Percentiles rank a stretch among this genome's conserved stretches.
Conservation (phyloP, 2,329 filamentous ascomycete genomes). For the Xylariomycetidae sp. region DNA sequence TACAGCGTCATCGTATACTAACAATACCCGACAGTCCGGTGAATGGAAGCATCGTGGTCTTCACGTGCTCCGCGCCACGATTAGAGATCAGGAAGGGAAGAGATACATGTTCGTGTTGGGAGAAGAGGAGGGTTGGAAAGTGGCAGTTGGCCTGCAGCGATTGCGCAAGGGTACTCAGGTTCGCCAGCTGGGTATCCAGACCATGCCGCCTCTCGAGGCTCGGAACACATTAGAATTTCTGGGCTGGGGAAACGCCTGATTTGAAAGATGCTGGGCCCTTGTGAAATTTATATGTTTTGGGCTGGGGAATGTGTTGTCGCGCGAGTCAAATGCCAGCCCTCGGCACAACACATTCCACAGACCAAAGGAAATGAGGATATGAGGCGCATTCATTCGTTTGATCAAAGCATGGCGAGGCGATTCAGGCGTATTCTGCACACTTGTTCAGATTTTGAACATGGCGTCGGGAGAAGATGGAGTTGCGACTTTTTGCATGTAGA, state of each 20-base stretch:
- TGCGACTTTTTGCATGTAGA: slow-evolving; percentile 20
- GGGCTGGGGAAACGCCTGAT: slow-evolving; percentile 51
- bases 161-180: slow-evolving; percentile 57
- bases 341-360: too few relatives aligned
- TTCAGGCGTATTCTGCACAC: slow-evolving; percentile 14
- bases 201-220: slow-evolving; percentile 51
- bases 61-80: slow-evolving; percentile 59
- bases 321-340: too few relatives aligned
- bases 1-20: slow-evolving; percentile 33
- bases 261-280: too few relatives aligned
- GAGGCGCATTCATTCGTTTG: too few relatives aligned
- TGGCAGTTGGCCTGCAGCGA: slow-evolving; percentile 56
- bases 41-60: slow-evolving; percentile 52
- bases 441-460: too few relatives aligned
- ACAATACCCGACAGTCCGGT: slow-evolving; percentile 45
- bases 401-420: slow-evolving; percentile 22
- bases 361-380: too few relatives aligned
- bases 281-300: too few relatives aligned
- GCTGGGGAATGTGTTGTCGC: too few relatives aligned
- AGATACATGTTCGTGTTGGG: slow-evolving; percentile 60
- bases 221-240: slow-evolving; percentile 53
- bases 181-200: slow-evolving; percentile 53
- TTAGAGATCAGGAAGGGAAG: slow-evolving; percentile 63
- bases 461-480: too few relatives aligned
- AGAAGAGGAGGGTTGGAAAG: slow-evolving; percentile 65